A percentile compares a stretch with the other conserved stretches of the same genome.
Evolutionary conservation across 2,329 filamentous ascomycete species (phyloP).

Genomic region (Diaporthe sp.): DNA sequence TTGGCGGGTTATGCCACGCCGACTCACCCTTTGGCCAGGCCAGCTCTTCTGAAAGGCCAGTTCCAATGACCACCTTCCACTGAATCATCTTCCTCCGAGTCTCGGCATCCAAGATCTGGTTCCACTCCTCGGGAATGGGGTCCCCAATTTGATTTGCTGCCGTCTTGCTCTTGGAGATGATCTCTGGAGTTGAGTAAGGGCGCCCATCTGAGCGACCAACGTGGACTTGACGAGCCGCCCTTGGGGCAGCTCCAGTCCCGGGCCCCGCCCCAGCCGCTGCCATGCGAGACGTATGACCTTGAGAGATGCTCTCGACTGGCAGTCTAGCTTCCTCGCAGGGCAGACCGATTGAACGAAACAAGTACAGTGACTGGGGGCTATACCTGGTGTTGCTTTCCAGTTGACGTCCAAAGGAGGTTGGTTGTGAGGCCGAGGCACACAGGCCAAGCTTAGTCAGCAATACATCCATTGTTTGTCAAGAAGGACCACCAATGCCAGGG

Average conservation of each 20-base stretch:
- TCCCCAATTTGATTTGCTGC: slow-evolving; percentile 28
- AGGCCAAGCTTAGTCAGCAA: slow-evolving; percentile 32
- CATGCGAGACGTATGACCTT: slow-evolving; percentile 14
- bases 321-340: slow-evolving; percentile 5
- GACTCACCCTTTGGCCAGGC: slow-evolving; percentile 38
- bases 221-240: slow-evolving; percentile 31
- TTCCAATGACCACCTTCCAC: slow-evolving; percentile 38
- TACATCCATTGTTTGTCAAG: background rate
- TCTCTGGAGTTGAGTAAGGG: slow-evolving; percentile 33
- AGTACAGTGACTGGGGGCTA: background rate
- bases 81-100: slow-evolving; percentile 31
- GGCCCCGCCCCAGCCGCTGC: slow-evolving; percentile 28
- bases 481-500: background rate
- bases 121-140: slow-evolving; percentile 33
- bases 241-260: slow-evolving; percentile 19
- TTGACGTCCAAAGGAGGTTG: background rate
- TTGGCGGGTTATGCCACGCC: background rate
- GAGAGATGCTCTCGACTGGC: background rate
- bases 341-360: background rate
- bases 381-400: background rate
- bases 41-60: slow-evolving; percentile 38
- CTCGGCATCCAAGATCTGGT: slow-evolving; percentile 25
- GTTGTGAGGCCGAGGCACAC: background rate
- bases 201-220: slow-evolving; percentile 40
- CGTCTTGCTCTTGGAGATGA: slow-evolving; percentile 24